These are phyloP conservation scores for Solanum okadae DNA, from an alignment of 257 asterid genomes.

Conservation along the genomic window DNA sequence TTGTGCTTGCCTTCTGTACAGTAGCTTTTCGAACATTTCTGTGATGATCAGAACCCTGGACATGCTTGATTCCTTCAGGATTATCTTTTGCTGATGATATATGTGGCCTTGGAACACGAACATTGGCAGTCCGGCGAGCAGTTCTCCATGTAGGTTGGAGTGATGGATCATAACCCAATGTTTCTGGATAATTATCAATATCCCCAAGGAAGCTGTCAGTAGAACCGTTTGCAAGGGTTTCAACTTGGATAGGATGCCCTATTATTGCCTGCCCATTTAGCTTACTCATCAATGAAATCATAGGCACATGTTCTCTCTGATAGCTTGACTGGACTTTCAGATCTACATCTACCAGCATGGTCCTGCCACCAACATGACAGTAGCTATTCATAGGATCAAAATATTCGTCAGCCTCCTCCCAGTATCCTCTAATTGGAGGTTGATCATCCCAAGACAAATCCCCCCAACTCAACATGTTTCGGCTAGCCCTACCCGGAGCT, in stretches of 20 bases:
- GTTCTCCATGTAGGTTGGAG: constrained; percentile 86
- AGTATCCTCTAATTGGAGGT: constrained; percentile 34
- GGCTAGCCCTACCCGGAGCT: constrained; percentile 20
- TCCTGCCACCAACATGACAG: constrained; percentile 38
- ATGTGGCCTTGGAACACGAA: constrained; percentile 75
- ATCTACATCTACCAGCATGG: constrained; percentile 67
- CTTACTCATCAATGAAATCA: constrained; percentile 80
- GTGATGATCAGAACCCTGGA: constrained; percentile 13
- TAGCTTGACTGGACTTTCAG: constrained; percentile 72
- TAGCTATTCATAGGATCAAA: constrained; percentile 29
- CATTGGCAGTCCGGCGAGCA: constrained; percentile 85
- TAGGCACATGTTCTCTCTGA: constrained; percentile 64
- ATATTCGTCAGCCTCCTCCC: constrained; percentile 51
- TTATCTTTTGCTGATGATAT: constrained; percentile 20
- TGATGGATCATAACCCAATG: constrained; percentile 32
- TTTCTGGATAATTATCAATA: constrained; percentile 34
- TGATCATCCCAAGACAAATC: constrained; percentile 40
- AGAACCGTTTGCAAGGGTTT: constrained; percentile 54
- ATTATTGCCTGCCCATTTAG: constrained; percentile 78
- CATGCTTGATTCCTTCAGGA: constrained; percentile 22
- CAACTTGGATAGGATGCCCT: constrained; percentile 87
- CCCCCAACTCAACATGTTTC: constrained; percentile 26
- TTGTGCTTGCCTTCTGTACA: constrained; percentile 13
- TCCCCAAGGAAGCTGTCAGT: constrained; percentile 34
- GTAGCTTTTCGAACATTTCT: constrained; percentile 17